These are phyloP conservation scores for Aspergillus heteromorphus DNA, from an alignment of 495 filamentous ascomycete genomes.

Conservation along the genomic window DNA sequence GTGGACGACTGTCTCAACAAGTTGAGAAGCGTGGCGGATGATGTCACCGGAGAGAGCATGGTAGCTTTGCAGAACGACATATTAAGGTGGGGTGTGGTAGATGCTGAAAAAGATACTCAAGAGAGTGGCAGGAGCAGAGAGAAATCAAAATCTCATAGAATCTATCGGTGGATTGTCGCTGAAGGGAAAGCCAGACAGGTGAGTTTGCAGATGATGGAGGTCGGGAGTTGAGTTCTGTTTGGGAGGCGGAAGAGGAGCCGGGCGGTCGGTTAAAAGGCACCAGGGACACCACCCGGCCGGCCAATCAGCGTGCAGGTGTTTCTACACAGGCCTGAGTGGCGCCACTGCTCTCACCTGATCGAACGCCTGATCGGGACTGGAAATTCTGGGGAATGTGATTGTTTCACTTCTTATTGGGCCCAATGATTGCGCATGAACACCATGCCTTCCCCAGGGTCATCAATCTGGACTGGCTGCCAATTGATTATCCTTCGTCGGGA, in stretches of 20 bases:
- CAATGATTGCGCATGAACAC: background rate
- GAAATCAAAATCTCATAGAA: constrained; percentile 3
- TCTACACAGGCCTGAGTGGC: constrained; percentile 34
- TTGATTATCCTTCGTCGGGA: background rate
- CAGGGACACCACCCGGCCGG: constrained; percentile 1
- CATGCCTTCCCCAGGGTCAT: background rate
- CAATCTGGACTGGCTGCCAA: background rate
- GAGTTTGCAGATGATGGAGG: constrained; percentile 7
- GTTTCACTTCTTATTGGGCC: background rate
- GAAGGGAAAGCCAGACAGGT: constrained; percentile 10
- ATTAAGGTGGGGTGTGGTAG: constrained; percentile 17
- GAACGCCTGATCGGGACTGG: background rate
- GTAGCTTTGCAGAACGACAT: constrained; percentile 30
- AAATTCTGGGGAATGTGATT: background rate
- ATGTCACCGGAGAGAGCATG: constrained; percentile 42
- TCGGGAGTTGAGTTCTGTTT: constrained; percentile 14
- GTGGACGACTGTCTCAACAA: constrained; percentile 41
- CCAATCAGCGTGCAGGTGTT: constrained; percentile 44
- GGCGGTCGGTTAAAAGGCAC: constrained; percentile 16
- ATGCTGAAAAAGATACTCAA: constrained; percentile 3
- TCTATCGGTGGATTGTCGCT: background rate
- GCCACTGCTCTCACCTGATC: constrained; percentile 23
- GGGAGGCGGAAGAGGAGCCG: constrained; percentile 16
- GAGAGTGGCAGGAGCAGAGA: background rate
- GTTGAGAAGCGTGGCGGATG: constrained; percentile 51